Evolutionary conservation across 169 alveolate species (phyloP).

Genomic region (Perkinsus chesapeaki): DNA sequence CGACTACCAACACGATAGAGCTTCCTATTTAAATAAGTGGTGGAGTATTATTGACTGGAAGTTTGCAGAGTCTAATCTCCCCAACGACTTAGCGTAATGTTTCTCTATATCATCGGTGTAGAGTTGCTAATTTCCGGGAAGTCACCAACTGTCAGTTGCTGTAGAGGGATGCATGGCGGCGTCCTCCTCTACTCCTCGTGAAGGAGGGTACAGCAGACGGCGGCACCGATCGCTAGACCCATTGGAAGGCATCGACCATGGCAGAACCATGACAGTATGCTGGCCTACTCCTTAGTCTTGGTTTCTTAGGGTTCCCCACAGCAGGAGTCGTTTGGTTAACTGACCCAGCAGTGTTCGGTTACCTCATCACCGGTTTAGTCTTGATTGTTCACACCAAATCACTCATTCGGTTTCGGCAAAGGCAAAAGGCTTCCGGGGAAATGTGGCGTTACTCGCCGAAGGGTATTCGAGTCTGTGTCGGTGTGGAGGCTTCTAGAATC

Average conservation of each 20-base stretch:
- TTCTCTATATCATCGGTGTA: background rate
- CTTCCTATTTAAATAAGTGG: conserved; percentile 51
- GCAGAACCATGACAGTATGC: background rate
- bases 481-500: too few relatives aligned
- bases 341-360: too few relatives aligned
- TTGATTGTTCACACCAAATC: too few relatives aligned
- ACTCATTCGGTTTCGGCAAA: background rate
- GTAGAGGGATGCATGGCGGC: background rate
- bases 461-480: too few relatives aligned
- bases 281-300: background rate
- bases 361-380: too few relatives aligned
- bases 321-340: too few relatives aligned
- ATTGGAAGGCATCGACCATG: background rate
- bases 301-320: background rate
- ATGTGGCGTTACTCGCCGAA: background rate
- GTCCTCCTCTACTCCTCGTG: background rate
- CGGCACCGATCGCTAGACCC: background rate
- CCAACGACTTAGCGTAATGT: background rate
- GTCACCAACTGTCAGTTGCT: background rate
- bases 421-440: background rate
- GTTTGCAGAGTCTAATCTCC: conserved; percentile 20
- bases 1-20: conserved; percentile 62
- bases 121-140: background rate
- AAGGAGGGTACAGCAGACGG: background rate
- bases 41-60: conserved; percentile 75